phyloP scores from a whole-genome alignment of 1,284 basidiomycete species.

The Xanthoconium separans region DNA sequence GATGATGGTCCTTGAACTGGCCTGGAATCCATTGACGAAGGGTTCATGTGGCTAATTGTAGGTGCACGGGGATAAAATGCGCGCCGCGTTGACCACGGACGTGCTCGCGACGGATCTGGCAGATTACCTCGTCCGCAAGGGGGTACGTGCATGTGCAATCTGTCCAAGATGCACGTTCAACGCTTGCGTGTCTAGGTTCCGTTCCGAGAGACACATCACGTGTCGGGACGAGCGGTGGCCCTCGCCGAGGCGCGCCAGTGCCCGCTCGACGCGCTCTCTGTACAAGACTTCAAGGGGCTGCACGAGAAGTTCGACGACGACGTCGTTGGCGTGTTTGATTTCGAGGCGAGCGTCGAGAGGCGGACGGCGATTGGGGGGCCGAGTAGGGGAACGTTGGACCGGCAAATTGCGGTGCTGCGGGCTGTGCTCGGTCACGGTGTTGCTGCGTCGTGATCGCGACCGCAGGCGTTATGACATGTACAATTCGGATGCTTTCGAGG shows the following conservation, averaged over 20 bases:
- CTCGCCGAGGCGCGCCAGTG: conserved; percentile 84
- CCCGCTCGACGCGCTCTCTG: conserved; percentile 78
- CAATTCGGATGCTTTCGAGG: not conserved
- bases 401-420: conserved; percentile 79
- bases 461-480: not conserved
- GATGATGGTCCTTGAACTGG: not conserved
- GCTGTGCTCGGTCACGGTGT: conserved; percentile 23
- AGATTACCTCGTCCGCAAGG: conserved; percentile 97
- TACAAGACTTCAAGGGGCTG: conserved; percentile 78
- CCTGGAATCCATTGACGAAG: not conserved
- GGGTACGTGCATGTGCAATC: conserved; percentile 52
- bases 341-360: conserved; percentile 94
- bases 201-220: conserved; percentile 98
- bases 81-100: conserved; percentile 88
- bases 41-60: conserved; percentile 31
- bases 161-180: not conserved
- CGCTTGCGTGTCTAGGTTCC: conserved; percentile 56
- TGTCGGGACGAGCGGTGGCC: conserved; percentile 94
- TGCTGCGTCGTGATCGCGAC: not conserved
- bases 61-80: conserved; percentile 92
- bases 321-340: conserved; percentile 82
- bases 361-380: conserved; percentile 92
- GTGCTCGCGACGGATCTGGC: conserved; percentile 97
- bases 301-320: conserved; percentile 83
- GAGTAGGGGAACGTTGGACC: conserved; percentile 78